A percentile compares a stretch with the other conserved stretches of the same genome.
phyloP scores from a whole-genome alignment of 179 eudicot species.

The Heliamphora pulchella region DNA sequence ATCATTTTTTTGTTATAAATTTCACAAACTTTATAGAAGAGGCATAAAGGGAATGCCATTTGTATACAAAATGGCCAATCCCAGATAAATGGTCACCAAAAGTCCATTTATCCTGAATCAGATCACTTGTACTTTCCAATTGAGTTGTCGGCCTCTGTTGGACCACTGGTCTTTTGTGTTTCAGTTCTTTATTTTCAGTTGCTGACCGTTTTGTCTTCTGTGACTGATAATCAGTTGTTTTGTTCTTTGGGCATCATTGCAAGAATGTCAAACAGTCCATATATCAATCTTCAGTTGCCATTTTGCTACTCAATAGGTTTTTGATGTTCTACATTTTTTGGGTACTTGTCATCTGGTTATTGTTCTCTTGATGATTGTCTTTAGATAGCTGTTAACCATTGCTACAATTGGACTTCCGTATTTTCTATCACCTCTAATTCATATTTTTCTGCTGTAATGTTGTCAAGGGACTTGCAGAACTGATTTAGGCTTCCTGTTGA shows the following conservation, averaged over 20 bases:
- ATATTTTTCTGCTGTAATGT: background rate
- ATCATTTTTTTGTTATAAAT: too few species aligned
- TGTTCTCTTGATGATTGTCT: background rate
- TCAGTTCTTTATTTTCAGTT: background rate
- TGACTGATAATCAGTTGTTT: too few species aligned
- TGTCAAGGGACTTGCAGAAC: background rate
- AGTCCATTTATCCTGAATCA: background rate
- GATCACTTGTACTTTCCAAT: background rate
- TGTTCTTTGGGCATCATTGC: background rate
- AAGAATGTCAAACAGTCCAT: background rate
- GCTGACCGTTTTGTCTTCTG: background rate
- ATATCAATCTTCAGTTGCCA: background rate
- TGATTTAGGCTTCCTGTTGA: background rate
- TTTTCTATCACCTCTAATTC: too few species aligned
- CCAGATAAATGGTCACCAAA: too few species aligned
- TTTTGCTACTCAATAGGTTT: background rate
- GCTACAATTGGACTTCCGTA: background rate
- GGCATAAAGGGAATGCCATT: too few species aligned
- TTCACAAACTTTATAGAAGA: too few species aligned
- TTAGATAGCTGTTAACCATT: background rate
- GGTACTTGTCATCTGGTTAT: background rate
- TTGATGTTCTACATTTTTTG: background rate
- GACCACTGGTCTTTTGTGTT: background rate
- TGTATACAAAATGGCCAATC: too few species aligned
- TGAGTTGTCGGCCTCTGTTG: background rate